Evolutionary conservation across 257 asterid genomes (phyloP), one percentile per base, ranked within the genome.

Genomic region (Solanum lignicaule): DNA sequence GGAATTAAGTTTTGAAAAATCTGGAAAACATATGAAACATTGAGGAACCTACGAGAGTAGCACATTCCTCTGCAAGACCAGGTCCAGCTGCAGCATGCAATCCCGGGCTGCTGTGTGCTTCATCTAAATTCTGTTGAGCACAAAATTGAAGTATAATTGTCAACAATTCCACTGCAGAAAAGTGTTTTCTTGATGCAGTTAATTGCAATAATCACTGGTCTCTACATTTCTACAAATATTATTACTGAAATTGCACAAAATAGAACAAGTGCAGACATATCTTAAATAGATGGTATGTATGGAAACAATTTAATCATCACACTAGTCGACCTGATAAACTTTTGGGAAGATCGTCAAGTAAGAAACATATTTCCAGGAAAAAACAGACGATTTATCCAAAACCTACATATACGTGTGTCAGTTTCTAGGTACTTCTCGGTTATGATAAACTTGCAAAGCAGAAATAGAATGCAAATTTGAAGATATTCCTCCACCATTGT

Each of bases 1-100:
- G 66, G 3, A 43, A 78, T n/a, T 0, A 78, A 41, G 65, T 41
- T 33, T 18, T 23, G 11, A 16, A 43, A 43, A 79, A 27, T 16
- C 11, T 46, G 68, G 85, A 81, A 27, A 16, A 27, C 68, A 43
- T 27, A 81, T 43, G 39, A 55, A 36, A n/a, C 7, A 2, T 27
- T n/a, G 66, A 9, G 66, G 38, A 81, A 60, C 89, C 71, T 88
- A 94, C 91, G 76, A 94, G 84, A 43, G 90, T 83, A 23, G 89
- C 90, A 75, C 92, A 90, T 93, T 97, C 99, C 93, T 97, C 99
- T 35, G 99, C 98, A 86, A 97, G 97, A 87, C 97, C 94, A 65
- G 98, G 96, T 90, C 99, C 99, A 87, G 99, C 99, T 65, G 99
- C 99, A 89, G 95, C 97, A 91, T 94, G 98, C 96, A 97, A 93